Conservation (phyloP, 495 filamentous ascomycete genomes). For the Annulohypoxylon bovei region DNA sequence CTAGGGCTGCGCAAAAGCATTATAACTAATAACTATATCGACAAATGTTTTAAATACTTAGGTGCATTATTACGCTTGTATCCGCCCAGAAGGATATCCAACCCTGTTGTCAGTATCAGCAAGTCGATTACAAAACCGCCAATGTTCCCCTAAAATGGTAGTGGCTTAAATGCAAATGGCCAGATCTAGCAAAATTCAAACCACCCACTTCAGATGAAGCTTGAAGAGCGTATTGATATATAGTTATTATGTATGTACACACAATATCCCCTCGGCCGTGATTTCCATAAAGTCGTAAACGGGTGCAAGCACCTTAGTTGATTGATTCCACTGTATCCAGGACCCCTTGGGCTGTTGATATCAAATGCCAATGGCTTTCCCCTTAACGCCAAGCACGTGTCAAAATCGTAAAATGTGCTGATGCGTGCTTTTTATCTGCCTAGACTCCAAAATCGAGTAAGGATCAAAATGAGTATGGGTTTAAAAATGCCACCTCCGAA, state of each 20-base stretch:
- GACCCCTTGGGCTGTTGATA: slow-evolving; percentile 16
- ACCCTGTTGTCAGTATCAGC: neutral
- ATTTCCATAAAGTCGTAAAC: slow-evolving; percentile 35
- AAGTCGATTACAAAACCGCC: neutral
- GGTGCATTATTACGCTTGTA: neutral
- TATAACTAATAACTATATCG: neutral
- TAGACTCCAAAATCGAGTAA: slow-evolving; percentile 10
- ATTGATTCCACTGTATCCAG: slow-evolving; percentile 21
- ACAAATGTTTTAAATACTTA: neutral
- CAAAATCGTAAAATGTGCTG: slow-evolving; percentile 22
- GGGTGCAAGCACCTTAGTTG: slow-evolving; percentile 27
- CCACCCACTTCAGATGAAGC: neutral
- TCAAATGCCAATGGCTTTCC: slow-evolving; percentile 18
- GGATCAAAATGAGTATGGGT: slow-evolving; percentile 15
- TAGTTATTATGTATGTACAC: slow-evolving; percentile 28
- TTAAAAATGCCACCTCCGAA: slow-evolving; percentile 11
- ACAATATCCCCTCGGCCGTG: slow-evolving; percentile 27
- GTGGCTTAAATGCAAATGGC: neutral
- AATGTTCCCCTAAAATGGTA: neutral
- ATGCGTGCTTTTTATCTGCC: slow-evolving; percentile 40
- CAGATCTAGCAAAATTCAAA: slow-evolving; percentile 8
- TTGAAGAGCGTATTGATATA: slow-evolving; percentile 14
- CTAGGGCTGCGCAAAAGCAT: neutral
- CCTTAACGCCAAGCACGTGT: slow-evolving; percentile 34
- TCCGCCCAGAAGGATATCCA: neutral